These are phyloP conservation scores for Clavispora santaluciae DNA, from an alignment of 805 yeast genomes.

Conservation along the genomic window DNA sequence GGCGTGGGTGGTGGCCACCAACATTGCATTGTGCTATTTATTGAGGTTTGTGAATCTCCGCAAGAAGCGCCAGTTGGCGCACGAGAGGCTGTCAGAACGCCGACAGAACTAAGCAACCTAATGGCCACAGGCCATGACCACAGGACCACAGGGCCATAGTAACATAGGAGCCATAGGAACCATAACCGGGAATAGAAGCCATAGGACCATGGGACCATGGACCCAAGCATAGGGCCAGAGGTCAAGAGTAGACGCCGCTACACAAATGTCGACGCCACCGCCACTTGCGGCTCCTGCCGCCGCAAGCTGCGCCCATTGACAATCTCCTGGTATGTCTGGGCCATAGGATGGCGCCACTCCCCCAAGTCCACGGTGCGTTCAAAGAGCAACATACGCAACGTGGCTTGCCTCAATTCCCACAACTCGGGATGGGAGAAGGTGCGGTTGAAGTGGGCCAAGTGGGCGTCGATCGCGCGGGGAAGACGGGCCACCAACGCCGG, in stretches of 20 bases:
- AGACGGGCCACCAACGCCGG: slow-evolving; percentile 4
- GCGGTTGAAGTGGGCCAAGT: slow-evolving; percentile 2
- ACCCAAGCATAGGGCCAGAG: too few relatives aligned
- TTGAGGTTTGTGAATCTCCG: background rate
- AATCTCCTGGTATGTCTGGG: slow-evolving; percentile 3
- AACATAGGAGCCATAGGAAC: too few relatives aligned
- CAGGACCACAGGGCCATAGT: too few relatives aligned
- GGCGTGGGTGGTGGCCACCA: slow-evolving; percentile 24
- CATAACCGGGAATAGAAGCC: too few relatives aligned
- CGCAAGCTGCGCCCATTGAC: slow-evolving; percentile 3
- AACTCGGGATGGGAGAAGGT: background rate
- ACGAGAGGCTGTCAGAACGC: too few relatives aligned
- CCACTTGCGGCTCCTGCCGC: slow-evolving; percentile 7
- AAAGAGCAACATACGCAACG: slow-evolving; percentile 4
- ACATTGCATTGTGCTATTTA: slow-evolving; percentile 3
- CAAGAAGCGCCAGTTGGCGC: slow-evolving; percentile 2
- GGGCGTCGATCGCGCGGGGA: slow-evolving; percentile 1
- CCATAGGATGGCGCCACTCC: slow-evolving; percentile 3
- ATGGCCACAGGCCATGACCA: too few relatives aligned
- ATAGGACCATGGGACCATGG: too few relatives aligned
- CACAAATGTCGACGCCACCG: background rate
- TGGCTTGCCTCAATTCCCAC: slow-evolving; percentile 2
- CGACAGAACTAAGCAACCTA: background rate
- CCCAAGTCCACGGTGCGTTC: slow-evolving; percentile 6
- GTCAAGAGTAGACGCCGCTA: too few relatives aligned